Evolutionary conservation across 2,329 filamentous ascomycete genomes (phyloP), one percentile per base, ranked within the genome.

Genomic region (Cladosporium sp.): DNA sequence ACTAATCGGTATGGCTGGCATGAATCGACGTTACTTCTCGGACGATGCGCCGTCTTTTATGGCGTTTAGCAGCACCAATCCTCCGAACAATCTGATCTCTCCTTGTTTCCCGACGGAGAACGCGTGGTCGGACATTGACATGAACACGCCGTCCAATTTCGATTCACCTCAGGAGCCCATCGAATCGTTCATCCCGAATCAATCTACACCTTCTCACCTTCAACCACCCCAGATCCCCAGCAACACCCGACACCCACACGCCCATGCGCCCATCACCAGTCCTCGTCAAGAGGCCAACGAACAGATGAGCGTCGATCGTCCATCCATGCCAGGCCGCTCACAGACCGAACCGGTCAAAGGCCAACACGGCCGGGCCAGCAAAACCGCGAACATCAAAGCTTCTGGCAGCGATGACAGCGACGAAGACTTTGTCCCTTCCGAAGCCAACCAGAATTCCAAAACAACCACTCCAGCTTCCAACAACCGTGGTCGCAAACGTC

Each of bases 361-460:
- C 38, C 49, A 8, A 5, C 15, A 34, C 28, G 47, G 6, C 14
- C 34, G 17, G 19, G 17, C 51, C n/a, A 39, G 15, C 30, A 50
- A 47, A 34, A 34, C 34, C 22, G 40, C 38, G 11, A 45, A 52
- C 28, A 42, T 52, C 51, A 50, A 52, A 38, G 38, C 42, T 20
- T 49, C 49, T n/a, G 64, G 61, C 25, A 68, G 66, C 60, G 69
- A 70, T 19, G 67, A 69, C 17, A 68, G 67, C 57, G 68, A 70
- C 43, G 68, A 70, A 9, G 67, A 68, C 12, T 67, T 67, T 61
- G 59, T 66, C 6, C 65, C 66, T 19, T 58, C 38, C 25, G 62
- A 59, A 8, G 52, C 59, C 28, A 63, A 61, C 25, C 58, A 51
- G 14, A 65, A 64, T 45, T 59, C 57, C 15, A 47, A 38, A 28